Conservation (phyloP, 352 stramenopile genomes). For the Phytophthora tentaculata region DNA sequence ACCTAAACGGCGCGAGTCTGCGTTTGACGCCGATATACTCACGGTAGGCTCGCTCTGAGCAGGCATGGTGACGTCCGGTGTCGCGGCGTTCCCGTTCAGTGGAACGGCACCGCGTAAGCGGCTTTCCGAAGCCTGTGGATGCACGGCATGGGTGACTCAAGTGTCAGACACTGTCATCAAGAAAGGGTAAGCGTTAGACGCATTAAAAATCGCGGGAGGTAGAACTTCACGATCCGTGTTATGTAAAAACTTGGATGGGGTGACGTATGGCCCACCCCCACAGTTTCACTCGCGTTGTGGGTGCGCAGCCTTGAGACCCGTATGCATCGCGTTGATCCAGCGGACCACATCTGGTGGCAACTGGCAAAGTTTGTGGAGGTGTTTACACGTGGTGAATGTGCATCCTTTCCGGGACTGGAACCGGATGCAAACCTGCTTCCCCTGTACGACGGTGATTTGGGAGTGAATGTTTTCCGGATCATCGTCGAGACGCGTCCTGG, state of each 20-base stretch:
- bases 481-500: background rate
- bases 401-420: background rate
- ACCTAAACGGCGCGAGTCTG: background rate
- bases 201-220: no score
- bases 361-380: background rate
- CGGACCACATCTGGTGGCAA: background rate
- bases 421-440: background rate
- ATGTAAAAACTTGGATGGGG: no score
- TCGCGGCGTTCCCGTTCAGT: no score
- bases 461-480: background rate
- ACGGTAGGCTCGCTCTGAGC: background rate
- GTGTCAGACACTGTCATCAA: no score
- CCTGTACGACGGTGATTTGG: background rate
- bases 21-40: background rate
- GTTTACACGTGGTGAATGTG: background rate
- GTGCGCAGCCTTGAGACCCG: background rate
- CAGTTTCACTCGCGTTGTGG: no score
- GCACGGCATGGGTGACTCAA: no score
- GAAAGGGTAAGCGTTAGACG: no score
- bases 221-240: no score
- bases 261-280: no score
- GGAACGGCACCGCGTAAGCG: no score
- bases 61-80: no score
- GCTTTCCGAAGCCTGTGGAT: no score
- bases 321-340: background rate